phyloP scores from a whole-genome alignment of 2,329 filamentous ascomycete genomes.

The Tothia fuscella region DNA sequence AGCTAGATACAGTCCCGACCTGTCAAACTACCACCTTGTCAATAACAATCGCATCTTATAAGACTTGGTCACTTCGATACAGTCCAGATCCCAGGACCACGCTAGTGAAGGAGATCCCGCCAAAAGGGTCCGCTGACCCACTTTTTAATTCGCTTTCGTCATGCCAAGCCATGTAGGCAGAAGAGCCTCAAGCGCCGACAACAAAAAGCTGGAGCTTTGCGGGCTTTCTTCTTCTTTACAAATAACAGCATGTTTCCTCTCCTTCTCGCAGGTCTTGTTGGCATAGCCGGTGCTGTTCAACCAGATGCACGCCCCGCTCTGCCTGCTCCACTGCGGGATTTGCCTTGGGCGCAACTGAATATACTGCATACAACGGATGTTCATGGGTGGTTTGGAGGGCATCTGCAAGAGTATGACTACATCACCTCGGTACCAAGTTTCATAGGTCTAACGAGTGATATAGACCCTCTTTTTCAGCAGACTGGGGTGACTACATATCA shows the following conservation, averaged over 20 bases:
- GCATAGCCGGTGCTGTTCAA: slow-evolving; percentile 45
- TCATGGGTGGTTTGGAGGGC: slow-evolving; percentile 90
- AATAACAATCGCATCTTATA: too few relatives aligned
- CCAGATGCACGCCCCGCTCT: slow-evolving; percentile 70
- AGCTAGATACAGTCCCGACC: too few relatives aligned
- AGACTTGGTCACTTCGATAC: too few relatives aligned
- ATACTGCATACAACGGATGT: slow-evolving; percentile 88
- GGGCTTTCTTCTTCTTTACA: too few relatives aligned
- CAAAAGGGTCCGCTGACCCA: too few relatives aligned
- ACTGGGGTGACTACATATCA: slow-evolving; percentile 97
- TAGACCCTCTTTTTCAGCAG: slow-evolving; percentile 80
- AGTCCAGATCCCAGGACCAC: too few relatives aligned
- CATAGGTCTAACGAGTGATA: not conserved
- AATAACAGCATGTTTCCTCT: not conserved
- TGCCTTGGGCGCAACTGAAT: slow-evolving; percentile 91
- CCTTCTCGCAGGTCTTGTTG: not conserved
- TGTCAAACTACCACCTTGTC: too few relatives aligned
- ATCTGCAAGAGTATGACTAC: slow-evolving; percentile 64
- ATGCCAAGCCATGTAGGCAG: too few relatives aligned
- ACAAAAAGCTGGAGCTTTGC: too few relatives aligned
- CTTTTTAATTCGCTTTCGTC: too few relatives aligned
- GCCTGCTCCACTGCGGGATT: slow-evolving; percentile 66
- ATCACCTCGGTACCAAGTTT: not conserved
- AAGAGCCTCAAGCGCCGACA: too few relatives aligned
- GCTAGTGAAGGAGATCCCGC: too few relatives aligned